These are phyloP conservation scores for Rhizoclosmatium sp. DNA, from an alignment of 192 early-diverging fungal species.

Conservation along the genomic window DNA sequence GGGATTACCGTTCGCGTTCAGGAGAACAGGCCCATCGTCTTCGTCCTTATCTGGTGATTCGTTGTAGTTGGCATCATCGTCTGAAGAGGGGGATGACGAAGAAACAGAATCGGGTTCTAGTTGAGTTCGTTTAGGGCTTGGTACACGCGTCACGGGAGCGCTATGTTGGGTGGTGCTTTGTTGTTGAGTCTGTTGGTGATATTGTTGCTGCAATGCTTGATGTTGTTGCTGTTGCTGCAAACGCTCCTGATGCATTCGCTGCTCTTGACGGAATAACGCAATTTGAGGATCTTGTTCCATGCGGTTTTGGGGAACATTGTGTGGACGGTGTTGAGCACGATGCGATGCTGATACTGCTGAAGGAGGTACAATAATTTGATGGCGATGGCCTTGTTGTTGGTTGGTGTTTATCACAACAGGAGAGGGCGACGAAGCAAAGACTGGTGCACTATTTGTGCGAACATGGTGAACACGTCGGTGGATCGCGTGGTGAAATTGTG, in stretches of 20 bases:
- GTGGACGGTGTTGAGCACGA: neutral
- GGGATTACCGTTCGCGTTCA: slow-evolving; percentile 31
- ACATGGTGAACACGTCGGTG: neutral
- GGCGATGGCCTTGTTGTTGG: no score
- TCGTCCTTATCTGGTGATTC: neutral
- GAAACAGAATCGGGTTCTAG: neutral
- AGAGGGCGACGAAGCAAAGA: neutral
- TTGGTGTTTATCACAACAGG: no score
- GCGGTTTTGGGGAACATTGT: neutral
- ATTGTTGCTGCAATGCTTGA: slow-evolving; percentile 27
- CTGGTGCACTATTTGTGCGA: neutral
- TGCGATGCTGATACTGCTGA: neutral
- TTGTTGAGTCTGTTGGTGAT: slow-evolving; percentile 33
- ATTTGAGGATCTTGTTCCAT: neutral
- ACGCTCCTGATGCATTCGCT: slow-evolving; percentile 13
- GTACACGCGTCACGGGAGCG: no score
- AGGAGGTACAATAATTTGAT: neutral
- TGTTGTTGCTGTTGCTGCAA: slow-evolving; percentile 24
- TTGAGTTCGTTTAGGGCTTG: no score
- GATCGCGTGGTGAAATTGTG: neutral
- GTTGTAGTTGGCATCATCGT: neutral
- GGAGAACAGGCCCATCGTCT: neutral
- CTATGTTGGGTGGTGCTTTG: neutral
- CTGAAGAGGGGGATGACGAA: neutral
- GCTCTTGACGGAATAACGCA: neutral